Percentiles rank a stretch among this genome's conserved stretches.
Evolutionary conservation across 768 basidiomycete genomes (phyloP).

Genomic region (Tricholoma flavovirens): DNA sequence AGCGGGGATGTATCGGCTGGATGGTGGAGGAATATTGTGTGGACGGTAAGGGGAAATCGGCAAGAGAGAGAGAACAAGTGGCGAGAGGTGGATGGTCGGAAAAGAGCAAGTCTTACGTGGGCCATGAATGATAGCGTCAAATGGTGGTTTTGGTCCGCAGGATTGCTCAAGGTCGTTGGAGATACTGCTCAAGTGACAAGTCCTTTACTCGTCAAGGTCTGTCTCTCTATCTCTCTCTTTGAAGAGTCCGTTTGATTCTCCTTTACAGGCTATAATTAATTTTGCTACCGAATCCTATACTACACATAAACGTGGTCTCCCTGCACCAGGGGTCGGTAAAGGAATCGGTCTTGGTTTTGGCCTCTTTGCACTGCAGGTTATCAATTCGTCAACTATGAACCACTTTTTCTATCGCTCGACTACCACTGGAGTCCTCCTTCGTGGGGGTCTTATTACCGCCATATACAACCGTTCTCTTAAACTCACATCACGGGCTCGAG

Average conservation of each 20-base stretch:
- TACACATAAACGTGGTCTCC: constrained; percentile 33
- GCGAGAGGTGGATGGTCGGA: constrained; percentile 58
- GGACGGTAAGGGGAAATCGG: constrained; percentile 51
- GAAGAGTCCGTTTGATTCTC: background rate
- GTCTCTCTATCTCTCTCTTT: constrained; percentile 4
- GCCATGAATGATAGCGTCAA: constrained; percentile 76
- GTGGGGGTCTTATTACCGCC: constrained; percentile 82
- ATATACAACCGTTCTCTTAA: constrained; percentile 76
- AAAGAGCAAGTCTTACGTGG: constrained; percentile 53
- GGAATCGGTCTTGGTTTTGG: constrained; percentile 75
- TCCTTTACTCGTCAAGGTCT: constrained; percentile 76
- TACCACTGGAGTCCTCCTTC: constrained; percentile 71
- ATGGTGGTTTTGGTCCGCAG: constrained; percentile 76
- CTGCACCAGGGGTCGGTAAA: constrained; percentile 36
- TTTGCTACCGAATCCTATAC: constrained; percentile 61
- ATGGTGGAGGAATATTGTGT: constrained; percentile 48
- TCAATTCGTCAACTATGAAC: constrained; percentile 62
- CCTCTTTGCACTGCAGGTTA: constrained; percentile 62
- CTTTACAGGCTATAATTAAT: constrained; percentile 56
- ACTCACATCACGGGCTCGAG: constrained; percentile 74
- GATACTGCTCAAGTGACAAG: constrained; percentile 71
- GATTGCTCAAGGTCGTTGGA: constrained; percentile 50
- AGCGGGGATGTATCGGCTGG: constrained; percentile 58
- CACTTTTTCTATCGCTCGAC: constrained; percentile 81
- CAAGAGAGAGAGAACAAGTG: constrained; percentile 55